These are phyloP conservation scores for Kazachstania africana DNA, from an alignment of 805 yeast species.

Conservation along the genomic window DNA sequence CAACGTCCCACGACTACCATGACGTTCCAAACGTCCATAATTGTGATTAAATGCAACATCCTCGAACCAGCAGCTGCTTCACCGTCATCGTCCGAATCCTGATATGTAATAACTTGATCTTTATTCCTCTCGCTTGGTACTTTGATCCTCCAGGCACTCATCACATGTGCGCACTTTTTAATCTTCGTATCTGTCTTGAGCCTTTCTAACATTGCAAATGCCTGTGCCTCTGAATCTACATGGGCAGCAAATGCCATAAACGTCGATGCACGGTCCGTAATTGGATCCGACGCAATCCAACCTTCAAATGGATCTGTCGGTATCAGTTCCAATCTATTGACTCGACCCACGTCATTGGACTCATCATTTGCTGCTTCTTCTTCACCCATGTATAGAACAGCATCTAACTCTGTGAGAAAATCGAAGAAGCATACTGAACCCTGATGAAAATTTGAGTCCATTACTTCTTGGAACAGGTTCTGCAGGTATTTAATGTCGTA, in stretches of 20 bases:
- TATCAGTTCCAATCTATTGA: neutral
- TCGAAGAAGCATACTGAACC: slow-evolving; percentile 78
- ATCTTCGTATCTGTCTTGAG: slow-evolving; percentile 58
- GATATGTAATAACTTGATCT: slow-evolving; percentile 40
- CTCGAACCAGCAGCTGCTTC: slow-evolving; percentile 94
- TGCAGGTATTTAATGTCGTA: slow-evolving; percentile 39
- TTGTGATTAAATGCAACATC: slow-evolving; percentile 62
- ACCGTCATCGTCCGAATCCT: slow-evolving; percentile 95
- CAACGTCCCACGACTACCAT: slow-evolving; percentile 77
- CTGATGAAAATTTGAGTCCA: slow-evolving; percentile 38
- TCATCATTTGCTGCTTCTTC: slow-evolving; percentile 6
- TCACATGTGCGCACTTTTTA: slow-evolving; percentile 61
- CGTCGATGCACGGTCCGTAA: slow-evolving; percentile 73
- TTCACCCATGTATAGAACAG: slow-evolving; percentile 32
- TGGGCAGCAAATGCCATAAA: slow-evolving; percentile 66
- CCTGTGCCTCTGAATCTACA: slow-evolving; percentile 60
- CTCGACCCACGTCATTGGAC: slow-evolving; percentile 7
- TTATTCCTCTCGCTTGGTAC: slow-evolving; percentile 18
- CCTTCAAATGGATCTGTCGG: slow-evolving; percentile 42
- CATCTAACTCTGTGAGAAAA: slow-evolving; percentile 54
- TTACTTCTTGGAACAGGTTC: slow-evolving; percentile 35
- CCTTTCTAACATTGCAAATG: slow-evolving; percentile 36
- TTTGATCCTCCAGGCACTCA: slow-evolving; percentile 77
- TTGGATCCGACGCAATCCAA: slow-evolving; percentile 71
- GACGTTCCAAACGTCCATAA: slow-evolving; percentile 74